phyloP scores from a whole-genome alignment of 176 grass and related monocot species.

The Themeda triandra region DNA sequence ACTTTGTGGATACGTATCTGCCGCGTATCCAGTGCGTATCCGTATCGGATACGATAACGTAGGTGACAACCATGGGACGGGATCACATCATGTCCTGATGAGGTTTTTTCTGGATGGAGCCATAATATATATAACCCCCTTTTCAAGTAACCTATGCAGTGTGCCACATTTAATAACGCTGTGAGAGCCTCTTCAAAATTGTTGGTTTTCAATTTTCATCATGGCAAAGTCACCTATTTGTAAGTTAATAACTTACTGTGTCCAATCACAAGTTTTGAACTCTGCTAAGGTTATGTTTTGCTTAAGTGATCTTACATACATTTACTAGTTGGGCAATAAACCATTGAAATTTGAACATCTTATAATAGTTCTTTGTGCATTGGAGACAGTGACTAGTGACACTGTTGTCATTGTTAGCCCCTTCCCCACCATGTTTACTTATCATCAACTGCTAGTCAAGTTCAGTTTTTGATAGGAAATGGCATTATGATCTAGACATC shows the following conservation, averaged over 20 bases:
- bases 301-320: not conserved
- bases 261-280: slow-evolving; percentile 15
- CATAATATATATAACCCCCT: not conserved
- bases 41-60: too few species aligned
- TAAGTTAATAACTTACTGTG: not conserved
- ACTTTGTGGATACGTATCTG: too few species aligned
- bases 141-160: not conserved
- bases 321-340: not conserved
- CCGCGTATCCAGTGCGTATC: too few species aligned
- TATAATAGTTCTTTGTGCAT: not conserved
- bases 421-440: not conserved
- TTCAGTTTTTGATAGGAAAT: not conserved
- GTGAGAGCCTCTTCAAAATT: not conserved
- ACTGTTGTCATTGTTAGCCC: not conserved
- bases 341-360: not conserved
- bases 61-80: not conserved
- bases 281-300: not conserved
- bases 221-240: not conserved
- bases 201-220: not conserved
- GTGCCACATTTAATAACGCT: not conserved
- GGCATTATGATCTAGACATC: not conserved
- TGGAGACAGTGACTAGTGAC: not conserved
- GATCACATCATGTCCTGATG: not conserved
- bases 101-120: not conserved
- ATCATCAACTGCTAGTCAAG: not conserved